Conservation (phyloP, 768 basidiomycete species). For the Lepiota subincarnata region DNA sequence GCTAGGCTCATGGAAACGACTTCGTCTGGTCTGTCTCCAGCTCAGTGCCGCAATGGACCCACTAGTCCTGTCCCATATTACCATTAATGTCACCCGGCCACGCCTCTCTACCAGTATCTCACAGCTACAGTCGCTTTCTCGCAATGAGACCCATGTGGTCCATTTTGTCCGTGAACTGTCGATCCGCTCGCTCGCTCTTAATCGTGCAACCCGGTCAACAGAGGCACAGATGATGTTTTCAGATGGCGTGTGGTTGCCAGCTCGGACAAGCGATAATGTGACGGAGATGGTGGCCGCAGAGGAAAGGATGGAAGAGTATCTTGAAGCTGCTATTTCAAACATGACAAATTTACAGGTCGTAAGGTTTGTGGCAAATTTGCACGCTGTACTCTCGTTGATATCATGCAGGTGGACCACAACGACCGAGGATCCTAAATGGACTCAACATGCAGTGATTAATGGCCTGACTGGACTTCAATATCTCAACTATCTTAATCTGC, state of each 20-base stretch:
- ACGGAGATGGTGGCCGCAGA: not conserved
- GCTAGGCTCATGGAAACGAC: conserved; percentile 1
- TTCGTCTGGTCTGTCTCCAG: conserved; percentile 4
- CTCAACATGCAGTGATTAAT: not conserved
- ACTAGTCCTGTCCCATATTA: not conserved
- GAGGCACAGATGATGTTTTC: conserved; percentile 1
- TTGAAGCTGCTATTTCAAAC: conserved; percentile 5
- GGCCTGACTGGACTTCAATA: not conserved
- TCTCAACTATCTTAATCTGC: conserved; percentile 2
- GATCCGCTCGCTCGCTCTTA: not conserved
- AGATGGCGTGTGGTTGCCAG: not conserved
- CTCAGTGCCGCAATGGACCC: conserved; percentile 3
- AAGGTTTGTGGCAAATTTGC: conserved; percentile 1
- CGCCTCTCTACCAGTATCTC: not conserved
- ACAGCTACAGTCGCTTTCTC: not conserved
- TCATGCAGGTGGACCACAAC: not conserved
- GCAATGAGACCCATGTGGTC: not conserved
- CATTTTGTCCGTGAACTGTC: conserved; percentile 3
- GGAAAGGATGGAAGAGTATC: not conserved
- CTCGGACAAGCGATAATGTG: not conserved
- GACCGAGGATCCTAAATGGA: conserved; percentile 1
- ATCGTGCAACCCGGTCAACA: not conserved
- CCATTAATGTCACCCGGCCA: conserved; percentile 4
- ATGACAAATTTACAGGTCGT: conserved; percentile 3
- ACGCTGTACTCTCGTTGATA: conserved; percentile 1